Evolutionary conservation across 1,139 yeast species (phyloP).

Genomic region (Spathaspora sp.): DNA sequence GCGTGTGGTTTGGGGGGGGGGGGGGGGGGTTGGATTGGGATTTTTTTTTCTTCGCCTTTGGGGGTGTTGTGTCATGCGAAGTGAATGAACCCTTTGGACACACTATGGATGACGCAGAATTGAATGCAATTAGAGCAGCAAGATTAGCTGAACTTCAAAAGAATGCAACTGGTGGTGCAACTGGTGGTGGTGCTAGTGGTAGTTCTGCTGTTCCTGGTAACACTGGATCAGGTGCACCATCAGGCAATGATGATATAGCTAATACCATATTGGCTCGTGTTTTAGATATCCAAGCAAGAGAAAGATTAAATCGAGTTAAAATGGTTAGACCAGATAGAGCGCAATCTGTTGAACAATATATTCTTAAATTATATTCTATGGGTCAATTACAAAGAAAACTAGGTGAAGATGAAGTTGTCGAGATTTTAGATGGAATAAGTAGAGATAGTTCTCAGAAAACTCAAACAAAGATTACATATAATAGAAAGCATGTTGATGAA

Average conservation of each 20-base stretch:
- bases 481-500: conserved; percentile 25
- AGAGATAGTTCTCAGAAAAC: conserved; percentile 68
- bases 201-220: conserved; percentile 17
- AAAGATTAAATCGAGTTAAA: conserved; percentile 80
- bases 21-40: too few relatives aligned
- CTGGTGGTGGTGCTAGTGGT: not conserved
- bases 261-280: conserved; percentile 60
- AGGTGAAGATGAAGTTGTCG: conserved; percentile 77
- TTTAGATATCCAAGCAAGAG: conserved; percentile 80
- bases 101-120: conserved; percentile 74
- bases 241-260: conserved; percentile 29
- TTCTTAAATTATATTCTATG: conserved; percentile 69
- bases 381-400: conserved; percentile 78
- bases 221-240: conserved; percentile 19
- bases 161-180: conserved; percentile 41
- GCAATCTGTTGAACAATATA: conserved; percentile 80
- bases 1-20: too few relatives aligned
- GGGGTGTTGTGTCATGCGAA: too few relatives aligned
- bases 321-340: conserved; percentile 93
- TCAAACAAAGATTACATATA: conserved; percentile 56
- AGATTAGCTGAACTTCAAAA: conserved; percentile 79
- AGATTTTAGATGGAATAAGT: conserved; percentile 78
- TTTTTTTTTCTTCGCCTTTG: not conserved
- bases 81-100: not conserved
- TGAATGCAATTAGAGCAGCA: conserved; percentile 87